phyloP scores from a whole-genome alignment of 306 rosid species.

The Mimosa bimucronata region DNA sequence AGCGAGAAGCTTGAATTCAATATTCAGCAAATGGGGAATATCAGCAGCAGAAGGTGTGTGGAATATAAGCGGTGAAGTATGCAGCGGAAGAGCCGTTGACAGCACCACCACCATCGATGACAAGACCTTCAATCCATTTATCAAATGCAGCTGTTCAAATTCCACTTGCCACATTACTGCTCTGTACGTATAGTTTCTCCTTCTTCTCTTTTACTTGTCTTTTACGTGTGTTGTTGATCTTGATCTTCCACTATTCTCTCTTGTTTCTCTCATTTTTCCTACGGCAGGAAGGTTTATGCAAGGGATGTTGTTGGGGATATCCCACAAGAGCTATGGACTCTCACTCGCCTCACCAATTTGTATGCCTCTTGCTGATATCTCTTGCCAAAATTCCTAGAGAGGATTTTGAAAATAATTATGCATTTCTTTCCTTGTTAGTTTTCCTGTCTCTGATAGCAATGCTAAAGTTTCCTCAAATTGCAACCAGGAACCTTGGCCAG shows the following conservation, averaged over 20 bases:
- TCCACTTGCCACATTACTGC: conserved; percentile 62
- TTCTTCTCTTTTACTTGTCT: background rate
- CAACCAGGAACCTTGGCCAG: conserved; percentile 58
- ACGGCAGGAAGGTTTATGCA: conserved; percentile 65
- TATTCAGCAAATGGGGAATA: conserved; percentile 62
- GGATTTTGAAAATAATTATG: background rate
- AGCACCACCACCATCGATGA: background rate
- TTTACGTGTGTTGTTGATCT: background rate
- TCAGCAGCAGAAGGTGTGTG: conserved; percentile 42
- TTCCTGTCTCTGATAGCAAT: background rate
- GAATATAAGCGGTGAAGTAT: conserved; percentile 73
- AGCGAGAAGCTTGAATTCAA: conserved; percentile 66
- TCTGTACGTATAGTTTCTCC: conserved; percentile 59
- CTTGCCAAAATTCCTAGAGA: background rate
- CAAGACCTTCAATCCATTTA: conserved; percentile 53
- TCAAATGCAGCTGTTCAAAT: conserved; percentile 67
- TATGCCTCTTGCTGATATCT: conserved; percentile 43
- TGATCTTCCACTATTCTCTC: background rate
- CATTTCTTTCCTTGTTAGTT: conserved; percentile 2
- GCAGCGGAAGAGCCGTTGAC: conserved; percentile 67
- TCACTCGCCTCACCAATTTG: conserved; percentile 65
- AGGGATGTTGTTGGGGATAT: conserved; percentile 52
- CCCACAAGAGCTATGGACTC: conserved; percentile 78
- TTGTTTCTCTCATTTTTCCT: background rate
- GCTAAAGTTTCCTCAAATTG: conserved; percentile 26